Evolutionary conservation across 106 monocot genomes (phyloP).

Genomic region (Hemerocallis citrina): DNA sequence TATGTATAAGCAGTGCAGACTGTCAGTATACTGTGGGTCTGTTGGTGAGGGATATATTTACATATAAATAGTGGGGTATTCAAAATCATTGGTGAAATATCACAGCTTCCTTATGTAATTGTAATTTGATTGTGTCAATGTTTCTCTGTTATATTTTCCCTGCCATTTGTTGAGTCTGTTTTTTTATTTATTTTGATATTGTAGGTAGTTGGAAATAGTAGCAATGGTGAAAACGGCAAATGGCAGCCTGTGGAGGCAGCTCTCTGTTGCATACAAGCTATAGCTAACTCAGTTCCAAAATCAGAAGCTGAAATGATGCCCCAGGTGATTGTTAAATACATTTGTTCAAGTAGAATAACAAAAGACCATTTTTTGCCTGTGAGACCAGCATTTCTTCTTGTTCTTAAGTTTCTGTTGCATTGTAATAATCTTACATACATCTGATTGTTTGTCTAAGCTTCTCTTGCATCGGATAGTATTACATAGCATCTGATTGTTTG

Average conservation of each 20-base stretch:
- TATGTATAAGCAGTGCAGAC: background rate
- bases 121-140: background rate
- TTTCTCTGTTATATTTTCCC: background rate
- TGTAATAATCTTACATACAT: too few species aligned
- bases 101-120: background rate
- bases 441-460: too few species aligned
- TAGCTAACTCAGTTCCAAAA: conserved; percentile 64
- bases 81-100: background rate
- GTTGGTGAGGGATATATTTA: background rate
- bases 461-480: too few species aligned
- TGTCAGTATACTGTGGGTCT: background rate
- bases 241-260: conserved; percentile 91
- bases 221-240: conserved; percentile 27
- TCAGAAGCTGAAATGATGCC: conserved; percentile 81
- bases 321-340: conserved; percentile 37
- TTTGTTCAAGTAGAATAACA: background rate
- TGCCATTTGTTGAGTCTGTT: conserved; percentile 8
- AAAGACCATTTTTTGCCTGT: background rate
- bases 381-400: background rate
- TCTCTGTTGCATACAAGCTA: conserved; percentile 81
- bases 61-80: background rate
- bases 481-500: background rate
- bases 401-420: too few species aligned
- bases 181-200: conserved; percentile 17
- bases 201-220: conserved; percentile 55